Percentiles rank a stretch among this genome's conserved stretches.
These are phyloP conservation scores for Stagonosporopsis vannaccii DNA, from an alignment of 2,329 filamentous ascomycete species.

Conservation along the genomic window DNA sequence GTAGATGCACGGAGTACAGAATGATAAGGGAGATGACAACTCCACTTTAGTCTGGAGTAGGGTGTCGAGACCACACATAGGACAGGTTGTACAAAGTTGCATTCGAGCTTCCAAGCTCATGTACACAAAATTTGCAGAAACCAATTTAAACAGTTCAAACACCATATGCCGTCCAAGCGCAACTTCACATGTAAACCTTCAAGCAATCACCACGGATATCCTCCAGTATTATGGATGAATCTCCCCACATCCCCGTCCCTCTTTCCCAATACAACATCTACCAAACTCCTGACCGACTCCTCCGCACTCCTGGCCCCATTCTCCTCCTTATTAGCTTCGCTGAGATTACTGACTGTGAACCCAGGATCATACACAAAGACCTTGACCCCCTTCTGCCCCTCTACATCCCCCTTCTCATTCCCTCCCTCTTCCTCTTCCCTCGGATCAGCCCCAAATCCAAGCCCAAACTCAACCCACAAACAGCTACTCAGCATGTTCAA, in stretches of 20 bases:
- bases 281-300: conserved; percentile 43
- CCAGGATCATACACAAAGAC: conserved; percentile 51
- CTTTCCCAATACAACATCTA: conserved; percentile 49
- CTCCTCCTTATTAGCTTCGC: conserved; percentile 42
- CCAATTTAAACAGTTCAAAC: conserved; percentile 4
- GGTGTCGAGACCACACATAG: neutral
- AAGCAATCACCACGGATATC: conserved; percentile 40
- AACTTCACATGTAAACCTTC: neutral
- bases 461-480: conserved; percentile 24
- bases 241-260: conserved; percentile 44
- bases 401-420: neutral
- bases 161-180: neutral
- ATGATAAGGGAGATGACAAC: neutral
- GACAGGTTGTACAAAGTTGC: neutral
- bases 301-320: conserved; percentile 47
- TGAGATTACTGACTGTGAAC: conserved; percentile 48
- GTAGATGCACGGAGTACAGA: neutral
- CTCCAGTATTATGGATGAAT: conserved; percentile 44
- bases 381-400: conserved; percentile 33
- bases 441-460: conserved; percentile 3
- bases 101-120: neutral
- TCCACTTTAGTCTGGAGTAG: neutral
- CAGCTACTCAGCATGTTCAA: conserved; percentile 50
- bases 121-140: neutral
- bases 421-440: neutral